Percentiles rank a stretch among this genome's conserved stretches.
Evolutionary conservation across 1,284 basidiomycete genomes (phyloP).

Genomic region (Porogramme epimiltina): DNA sequence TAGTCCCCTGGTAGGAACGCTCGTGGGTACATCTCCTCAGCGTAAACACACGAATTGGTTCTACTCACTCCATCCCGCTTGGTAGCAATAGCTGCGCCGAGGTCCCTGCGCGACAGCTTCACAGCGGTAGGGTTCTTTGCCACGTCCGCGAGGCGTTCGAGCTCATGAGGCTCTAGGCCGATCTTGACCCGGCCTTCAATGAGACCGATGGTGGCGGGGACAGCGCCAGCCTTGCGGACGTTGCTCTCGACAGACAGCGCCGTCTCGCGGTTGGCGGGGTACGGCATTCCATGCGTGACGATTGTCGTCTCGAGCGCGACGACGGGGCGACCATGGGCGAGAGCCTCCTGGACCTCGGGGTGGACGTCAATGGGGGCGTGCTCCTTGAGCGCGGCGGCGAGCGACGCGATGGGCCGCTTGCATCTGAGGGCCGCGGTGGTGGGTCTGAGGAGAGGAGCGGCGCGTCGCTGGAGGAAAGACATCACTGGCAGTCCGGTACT

Average conservation of each 20-base stretch:
- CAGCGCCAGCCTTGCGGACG: slow-evolving; percentile 75
- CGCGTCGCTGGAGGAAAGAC: slow-evolving; percentile 21
- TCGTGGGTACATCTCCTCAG: not conserved
- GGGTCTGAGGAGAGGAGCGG: slow-evolving; percentile 12
- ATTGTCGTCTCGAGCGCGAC: slow-evolving; percentile 89
- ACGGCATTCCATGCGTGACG: slow-evolving; percentile 89
- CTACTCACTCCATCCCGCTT: slow-evolving; percentile 61
- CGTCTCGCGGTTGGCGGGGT: slow-evolving; percentile 77
- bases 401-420: slow-evolving; percentile 13
- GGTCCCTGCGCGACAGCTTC: slow-evolving; percentile 89
- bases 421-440: slow-evolving; percentile 8
- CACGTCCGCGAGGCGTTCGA: slow-evolving; percentile 74
- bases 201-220: slow-evolving; percentile 92
- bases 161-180: slow-evolving; percentile 69
- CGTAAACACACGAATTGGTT: not conserved
- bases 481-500: no score
- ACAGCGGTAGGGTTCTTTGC: slow-evolving; percentile 45
- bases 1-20: slow-evolving; percentile 60
- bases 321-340: slow-evolving; percentile 58
- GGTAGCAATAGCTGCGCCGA: slow-evolving; percentile 75
- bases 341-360: slow-evolving; percentile 80
- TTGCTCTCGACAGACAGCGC: slow-evolving; percentile 77
- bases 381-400: slow-evolving; percentile 16
- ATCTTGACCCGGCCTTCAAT: slow-evolving; percentile 86
- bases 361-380: slow-evolving; percentile 60